Base-by-base conservation (phyloP, 1,139 yeast genomes). In the Hanseniaspora gamundiae region DNA sequence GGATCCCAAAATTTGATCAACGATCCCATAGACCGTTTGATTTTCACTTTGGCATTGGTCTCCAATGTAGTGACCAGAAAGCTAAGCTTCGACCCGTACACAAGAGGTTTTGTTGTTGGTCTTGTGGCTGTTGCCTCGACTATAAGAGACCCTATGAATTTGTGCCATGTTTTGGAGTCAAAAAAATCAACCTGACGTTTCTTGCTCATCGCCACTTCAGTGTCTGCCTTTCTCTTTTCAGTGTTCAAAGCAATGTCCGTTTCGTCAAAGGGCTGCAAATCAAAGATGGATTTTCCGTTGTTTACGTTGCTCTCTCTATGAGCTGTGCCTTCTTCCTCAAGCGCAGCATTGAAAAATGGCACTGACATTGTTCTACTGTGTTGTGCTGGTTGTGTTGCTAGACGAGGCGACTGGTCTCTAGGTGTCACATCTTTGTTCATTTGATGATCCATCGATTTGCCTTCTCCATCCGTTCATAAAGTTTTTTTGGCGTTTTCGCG, bases 51-150 rank as follows among this genome's bases (percentile, higher is more conserved):
- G 40, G 51, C 55, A 3, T 50, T 48, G 11, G 81, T 56, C 5
- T 64, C 58, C 39, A 80, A 57, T 2, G 36, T 19, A 4, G 36
- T 33, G 13, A 33, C 36, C 10, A 33, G 21, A 19, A 33, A 33
- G 19, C 36, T 33, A 14, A 33, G 36, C 22, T 55, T 60, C 33
- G 81, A 74, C 16, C 74, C 73, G 56, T 72, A 75, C 43, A 68
- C 57, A 6, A 80, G 62, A 0, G 79, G 71, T 39, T 65, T 66
- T 36, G 69, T 53, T 0, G 84, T 80, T 0, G 93, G 85, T 42
- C 95, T 65, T 0, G 94, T 85, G 9, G 94, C 87, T 84, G 88
- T 81, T 2, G 86, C 88, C 44, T 76, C 79, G 0, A 82, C 76
- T 49, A 78, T 80, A 24, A 85, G 54, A 1, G 86, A 70, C 0